These are phyloP conservation scores for Mrakia blollopis DNA, from an alignment of 768 basidiomycete species.

Conservation along the genomic window DNA sequence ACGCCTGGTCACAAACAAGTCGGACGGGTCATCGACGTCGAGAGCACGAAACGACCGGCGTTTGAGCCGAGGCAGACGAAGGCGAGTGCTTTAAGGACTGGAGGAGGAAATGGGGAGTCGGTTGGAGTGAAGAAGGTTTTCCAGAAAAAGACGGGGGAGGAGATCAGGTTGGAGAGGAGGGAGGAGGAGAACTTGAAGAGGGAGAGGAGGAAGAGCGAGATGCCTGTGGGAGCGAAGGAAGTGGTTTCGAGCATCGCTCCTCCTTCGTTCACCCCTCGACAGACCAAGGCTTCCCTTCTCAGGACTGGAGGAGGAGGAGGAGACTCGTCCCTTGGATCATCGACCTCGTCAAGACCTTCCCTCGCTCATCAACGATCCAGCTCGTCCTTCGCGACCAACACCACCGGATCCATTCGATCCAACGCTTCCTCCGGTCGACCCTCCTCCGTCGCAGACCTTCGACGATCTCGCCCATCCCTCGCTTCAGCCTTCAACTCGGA, in stretches of 20 bases:
- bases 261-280: neutral
- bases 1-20: neutral
- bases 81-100: neutral
- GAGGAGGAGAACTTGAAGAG: constrained; percentile 1
- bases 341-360: neutral
- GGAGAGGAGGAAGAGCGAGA: constrained; percentile 16
- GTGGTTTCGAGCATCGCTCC: neutral
- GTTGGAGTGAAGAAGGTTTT: neutral
- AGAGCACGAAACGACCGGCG: neutral
- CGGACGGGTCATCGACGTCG: neutral
- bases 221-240: neutral
- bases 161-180: constrained; percentile 5
- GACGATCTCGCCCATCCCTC: neutral
- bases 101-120: neutral
- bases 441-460: neutral
- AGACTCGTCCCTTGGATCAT: neutral
- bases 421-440: constrained; percentile 2
- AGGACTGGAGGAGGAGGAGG: neutral
- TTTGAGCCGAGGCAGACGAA: constrained; percentile 4
- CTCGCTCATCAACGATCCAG: neutral
- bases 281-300: neutral
- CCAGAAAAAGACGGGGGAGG: neutral
- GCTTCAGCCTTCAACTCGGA: neutral
- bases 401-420: neutral
- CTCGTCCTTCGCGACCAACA: neutral